These are phyloP conservation scores for Zymoseptoria brevis DNA, from an alignment of 2,329 filamentous ascomycete species.

Conservation along the genomic window DNA sequence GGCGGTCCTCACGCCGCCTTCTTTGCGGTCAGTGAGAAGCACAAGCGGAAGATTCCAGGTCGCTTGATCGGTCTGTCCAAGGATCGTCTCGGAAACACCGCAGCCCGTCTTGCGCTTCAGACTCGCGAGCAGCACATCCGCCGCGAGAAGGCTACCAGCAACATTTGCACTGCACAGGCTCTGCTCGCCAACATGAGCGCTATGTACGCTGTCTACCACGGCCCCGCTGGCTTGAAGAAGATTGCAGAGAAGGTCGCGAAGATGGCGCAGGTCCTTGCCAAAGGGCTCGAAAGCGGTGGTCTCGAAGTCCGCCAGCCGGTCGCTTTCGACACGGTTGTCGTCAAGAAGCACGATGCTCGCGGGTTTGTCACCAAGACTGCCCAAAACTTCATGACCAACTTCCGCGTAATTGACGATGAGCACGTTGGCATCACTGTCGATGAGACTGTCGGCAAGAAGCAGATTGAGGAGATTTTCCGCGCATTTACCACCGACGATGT, in stretches of 20 bases:
- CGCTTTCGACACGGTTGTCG: slow-evolving; percentile 69
- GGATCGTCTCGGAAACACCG: slow-evolving; percentile 73
- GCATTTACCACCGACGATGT: slow-evolving; percentile 45
- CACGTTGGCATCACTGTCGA: slow-evolving; percentile 70
- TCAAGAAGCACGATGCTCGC: slow-evolving; percentile 45
- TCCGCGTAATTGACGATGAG: slow-evolving; percentile 54
- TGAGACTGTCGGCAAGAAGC: slow-evolving; percentile 56
- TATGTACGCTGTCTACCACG: slow-evolving; percentile 91
- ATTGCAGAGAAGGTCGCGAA: slow-evolving; percentile 74
- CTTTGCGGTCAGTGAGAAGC: slow-evolving; percentile 83
- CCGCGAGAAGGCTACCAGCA: slow-evolving; percentile 93
- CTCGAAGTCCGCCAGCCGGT: slow-evolving; percentile 37
- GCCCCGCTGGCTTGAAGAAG: slow-evolving; percentile 69
- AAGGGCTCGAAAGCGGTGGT: slow-evolving; percentile 46
- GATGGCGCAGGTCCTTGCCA: slow-evolving; percentile 56
- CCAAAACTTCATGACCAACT: slow-evolving; percentile 47
- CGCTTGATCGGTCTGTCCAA: slow-evolving; percentile 86
- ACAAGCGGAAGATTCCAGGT: slow-evolving; percentile 91
- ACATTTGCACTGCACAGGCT: slow-evolving; percentile 93
- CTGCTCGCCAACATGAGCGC: slow-evolving; percentile 92
- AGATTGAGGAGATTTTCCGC: slow-evolving; percentile 50
- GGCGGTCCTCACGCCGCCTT: slow-evolving; percentile 96
- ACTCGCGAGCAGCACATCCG: slow-evolving; percentile 94
- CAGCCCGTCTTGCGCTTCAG: slow-evolving; percentile 77
- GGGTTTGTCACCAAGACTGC: slow-evolving; percentile 46